Base-by-base conservation (phyloP, 179 eudicot genomes). In the Gypsophila paniculata region DNA sequence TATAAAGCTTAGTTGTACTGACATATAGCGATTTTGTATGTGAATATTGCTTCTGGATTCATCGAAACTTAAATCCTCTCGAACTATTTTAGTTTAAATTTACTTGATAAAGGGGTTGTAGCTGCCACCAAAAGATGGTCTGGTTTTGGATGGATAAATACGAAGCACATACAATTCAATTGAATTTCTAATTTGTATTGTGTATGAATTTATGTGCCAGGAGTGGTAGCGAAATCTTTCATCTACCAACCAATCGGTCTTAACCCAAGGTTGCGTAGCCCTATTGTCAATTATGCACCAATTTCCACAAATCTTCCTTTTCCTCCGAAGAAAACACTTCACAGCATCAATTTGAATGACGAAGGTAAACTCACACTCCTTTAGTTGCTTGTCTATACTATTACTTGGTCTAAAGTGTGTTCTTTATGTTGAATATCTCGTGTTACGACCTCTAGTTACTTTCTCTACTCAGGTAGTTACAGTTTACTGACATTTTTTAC, bases 181-280 rank as follows among this genome's bases (percentile, higher is more conserved):
- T 1, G 18, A 66, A 46, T 48, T 46, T 68, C 60, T 68, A 18
- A 68, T n/a, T 52, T 51, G 6, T n/a, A 18, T 14, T 51, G 38
- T 68, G 60, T 68, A 29, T 68, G 52, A 38, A 26, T 68, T 69
- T 54, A 18, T 69, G 62, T 55, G 9, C 11, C 72, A 69, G 72
- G 51, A 48, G 34, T 55, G 49, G 19, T 69, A 54, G 62, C 51
- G 19, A 69, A 68, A 68, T 58, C 71, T 0, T 26, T 68, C 18
- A 55, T 11, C 9, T 69, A 34, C 51, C 6, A 18, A n/a, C 72
- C 62, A 34, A 13, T 54, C 19, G 48, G 62, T 36, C 32, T 54
- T 2, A 11, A 23, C 34, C 72, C 61, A 6, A 53, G 34, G 29
- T 69, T 54, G 51, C 17, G 19, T 36, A 1, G 51, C 26, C 32